These are phyloP conservation scores for Boechera stricta DNA, from an alignment of 345 rosid species.

Conservation along the genomic window DNA sequence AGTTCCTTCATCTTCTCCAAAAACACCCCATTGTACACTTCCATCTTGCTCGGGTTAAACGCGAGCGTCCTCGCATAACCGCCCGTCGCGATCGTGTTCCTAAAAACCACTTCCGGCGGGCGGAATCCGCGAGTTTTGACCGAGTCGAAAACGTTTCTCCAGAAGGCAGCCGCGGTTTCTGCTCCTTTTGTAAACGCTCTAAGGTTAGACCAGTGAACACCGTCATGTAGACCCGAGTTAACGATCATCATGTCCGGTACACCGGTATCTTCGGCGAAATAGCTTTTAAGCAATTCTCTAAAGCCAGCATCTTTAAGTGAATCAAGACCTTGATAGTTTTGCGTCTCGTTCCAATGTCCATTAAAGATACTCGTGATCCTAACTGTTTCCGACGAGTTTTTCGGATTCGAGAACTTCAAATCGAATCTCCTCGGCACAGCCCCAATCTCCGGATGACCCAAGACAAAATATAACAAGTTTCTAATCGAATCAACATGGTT, in stretches of 20 bases:
- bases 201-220: constrained; percentile 61
- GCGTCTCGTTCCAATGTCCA: constrained; percentile 83
- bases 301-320: constrained; percentile 62
- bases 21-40: constrained; percentile 68
- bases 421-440: constrained; percentile 84
- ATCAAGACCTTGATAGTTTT: constrained; percentile 79
- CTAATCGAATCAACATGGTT: constrained; percentile 91
- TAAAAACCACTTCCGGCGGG: constrained; percentile 61
- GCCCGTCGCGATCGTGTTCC: constrained; percentile 81
- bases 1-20: constrained; percentile 67
- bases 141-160: constrained; percentile 70
- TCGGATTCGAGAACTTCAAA: constrained; percentile 68
- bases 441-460: constrained; percentile 60
- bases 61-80: constrained; percentile 77
- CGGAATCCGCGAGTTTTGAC: constrained; percentile 60
- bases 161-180: constrained; percentile 63
- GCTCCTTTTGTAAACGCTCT: constrained; percentile 63
- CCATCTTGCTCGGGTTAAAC: constrained; percentile 90
- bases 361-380: constrained; percentile 90
- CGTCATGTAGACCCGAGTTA: constrained; percentile 90
- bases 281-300: constrained; percentile 62
- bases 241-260: constrained; percentile 77
- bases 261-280: constrained; percentile 56
- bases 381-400: constrained; percentile 64
- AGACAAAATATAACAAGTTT: constrained; percentile 75